Percentiles rank a stretch among this genome's conserved stretches.
Evolutionary conservation across 768 basidiomycete genomes (phyloP).

Genomic region (Mycena amicta): DNA sequence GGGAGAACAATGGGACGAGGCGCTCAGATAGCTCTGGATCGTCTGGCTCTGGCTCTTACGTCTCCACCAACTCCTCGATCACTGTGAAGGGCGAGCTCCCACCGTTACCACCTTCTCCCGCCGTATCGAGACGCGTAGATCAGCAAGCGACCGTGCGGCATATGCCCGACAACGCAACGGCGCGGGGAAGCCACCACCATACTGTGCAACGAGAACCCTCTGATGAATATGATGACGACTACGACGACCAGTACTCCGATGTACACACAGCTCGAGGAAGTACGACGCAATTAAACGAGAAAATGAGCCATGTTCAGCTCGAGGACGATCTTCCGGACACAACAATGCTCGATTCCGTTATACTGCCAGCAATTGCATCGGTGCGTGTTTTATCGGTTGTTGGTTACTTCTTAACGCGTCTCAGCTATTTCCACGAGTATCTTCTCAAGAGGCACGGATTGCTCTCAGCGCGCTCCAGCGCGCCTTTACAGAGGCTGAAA

Average conservation of each 20-base stretch:
- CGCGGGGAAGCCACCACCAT: constrained; percentile 34
- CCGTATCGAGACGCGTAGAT: constrained; percentile 43
- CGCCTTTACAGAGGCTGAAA: constrained; percentile 93
- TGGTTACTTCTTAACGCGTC: constrained; percentile 9
- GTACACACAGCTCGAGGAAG: constrained; percentile 48
- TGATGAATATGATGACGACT: constrained; percentile 67
- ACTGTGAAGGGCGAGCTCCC: constrained; percentile 63
- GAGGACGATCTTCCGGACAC: constrained; percentile 75
- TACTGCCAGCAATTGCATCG: constrained; percentile 93
- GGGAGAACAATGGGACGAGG: constrained; percentile 70
- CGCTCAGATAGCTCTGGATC: constrained; percentile 44
- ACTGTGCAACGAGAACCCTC: constrained; percentile 49
- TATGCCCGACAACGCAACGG: constrained; percentile 33
- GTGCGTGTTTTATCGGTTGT: constrained; percentile 48
- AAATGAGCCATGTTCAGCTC: constrained; percentile 45
- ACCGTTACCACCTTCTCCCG: constrained; percentile 49
- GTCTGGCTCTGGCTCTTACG: constrained; percentile 36
- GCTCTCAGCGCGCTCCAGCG: constrained; percentile 85
- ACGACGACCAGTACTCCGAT: constrained; percentile 58
- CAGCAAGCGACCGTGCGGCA: constrained; percentile 75
- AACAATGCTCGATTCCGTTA: constrained; percentile 94
- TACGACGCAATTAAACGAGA: constrained; percentile 44
- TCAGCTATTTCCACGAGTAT: constrained; percentile 89
- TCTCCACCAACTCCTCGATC: constrained; percentile 46
- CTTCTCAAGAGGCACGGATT: constrained; percentile 88